Evolutionary conservation across 345 rosid genomes (phyloP), one percentile per base, ranked within the genome.

Genomic region (Salix caprea): DNA sequence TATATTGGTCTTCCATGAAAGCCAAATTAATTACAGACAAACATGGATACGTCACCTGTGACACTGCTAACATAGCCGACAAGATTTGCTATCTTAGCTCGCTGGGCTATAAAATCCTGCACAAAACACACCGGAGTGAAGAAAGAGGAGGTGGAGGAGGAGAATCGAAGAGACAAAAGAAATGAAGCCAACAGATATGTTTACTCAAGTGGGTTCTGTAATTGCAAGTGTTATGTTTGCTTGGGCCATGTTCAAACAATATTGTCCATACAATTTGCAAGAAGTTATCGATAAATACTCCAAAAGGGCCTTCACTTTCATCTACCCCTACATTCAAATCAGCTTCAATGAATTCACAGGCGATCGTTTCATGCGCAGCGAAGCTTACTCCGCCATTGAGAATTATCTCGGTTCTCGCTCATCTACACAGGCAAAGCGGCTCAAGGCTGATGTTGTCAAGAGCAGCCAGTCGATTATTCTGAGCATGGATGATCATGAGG

Each of bases 361-460:
- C 8, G 71, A 42, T 11, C 71, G 71, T 1, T 44, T 68, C 52
- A 68, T 68, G 71, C 71, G 71, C 0, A 68, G 71, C 3, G 71
- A 68, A 23, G 71, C 71, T 10, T 68, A 68, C 71, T 68, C 54
- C 2, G 54, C 54, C 6, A 68, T 68, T 3, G 71, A 68, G 54
- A 68, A 37, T 7, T 68, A 68, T 32, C 71, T 68, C 1, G 18
- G 52, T 3, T 39, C 71, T 5, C 42, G 34, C 23, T 68, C 71
- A 68, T 21, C 52, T 0, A 40, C 6, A 4, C 71, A 68, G 15
- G 71, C 71, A 14, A 39, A 39, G 71, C 15, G 71, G 71, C 71
- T 68, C 32, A 68, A 68, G 71, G 71, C 71, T 24, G 71, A 68
- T 2, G 71, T 40, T 11, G 71, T 39, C 52, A 68, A 39, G 71